Percentiles rank a stretch among this genome's conserved stretches.
phyloP scores from a whole-genome alignment of 1,284 basidiomycete species.

The Puccinia polysora region DNA sequence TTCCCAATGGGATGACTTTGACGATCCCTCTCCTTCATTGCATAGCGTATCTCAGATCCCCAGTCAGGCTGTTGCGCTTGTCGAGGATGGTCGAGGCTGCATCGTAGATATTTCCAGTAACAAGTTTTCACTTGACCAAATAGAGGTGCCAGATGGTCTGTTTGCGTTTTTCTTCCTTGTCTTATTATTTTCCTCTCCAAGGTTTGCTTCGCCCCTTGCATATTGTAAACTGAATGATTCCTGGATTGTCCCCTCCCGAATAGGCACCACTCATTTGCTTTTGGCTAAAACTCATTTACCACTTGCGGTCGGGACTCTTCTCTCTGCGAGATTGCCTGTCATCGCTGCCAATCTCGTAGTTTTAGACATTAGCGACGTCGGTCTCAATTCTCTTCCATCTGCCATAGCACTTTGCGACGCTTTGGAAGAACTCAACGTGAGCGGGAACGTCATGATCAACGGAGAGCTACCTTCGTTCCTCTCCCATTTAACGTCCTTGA shows the following conservation, averaged over 20 bases:
- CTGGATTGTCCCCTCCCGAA: no score
- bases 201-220: not conserved
- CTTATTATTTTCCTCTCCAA: not conserved
- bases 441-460: constrained; percentile 70
- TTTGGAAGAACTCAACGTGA: constrained; percentile 90
- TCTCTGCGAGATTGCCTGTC: not conserved
- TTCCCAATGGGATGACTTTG: constrained; percentile 37
- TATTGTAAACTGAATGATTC: no score
- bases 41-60: constrained; percentile 13
- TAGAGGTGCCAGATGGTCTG: constrained; percentile 25
- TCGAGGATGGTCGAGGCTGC: constrained; percentile 30
- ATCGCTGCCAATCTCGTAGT: constrained; percentile 20
- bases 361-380: constrained; percentile 61
- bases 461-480: constrained; percentile 75
- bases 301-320: constrained; percentile 6
- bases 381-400: constrained; percentile 72
- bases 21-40: constrained; percentile 29
- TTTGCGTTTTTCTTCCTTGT: not conserved
- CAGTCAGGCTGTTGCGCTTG: constrained; percentile 28
- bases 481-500: constrained; percentile 67
- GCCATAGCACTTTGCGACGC: constrained; percentile 68
- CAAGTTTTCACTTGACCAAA: constrained; percentile 11
- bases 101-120: constrained; percentile 27
- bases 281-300: constrained; percentile 13
- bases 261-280: constrained; percentile 39